Percentiles rank a stretch among this genome's conserved stretches.
Conservation (phyloP, 331 rosid species). For the Dryas integrifolia region DNA sequence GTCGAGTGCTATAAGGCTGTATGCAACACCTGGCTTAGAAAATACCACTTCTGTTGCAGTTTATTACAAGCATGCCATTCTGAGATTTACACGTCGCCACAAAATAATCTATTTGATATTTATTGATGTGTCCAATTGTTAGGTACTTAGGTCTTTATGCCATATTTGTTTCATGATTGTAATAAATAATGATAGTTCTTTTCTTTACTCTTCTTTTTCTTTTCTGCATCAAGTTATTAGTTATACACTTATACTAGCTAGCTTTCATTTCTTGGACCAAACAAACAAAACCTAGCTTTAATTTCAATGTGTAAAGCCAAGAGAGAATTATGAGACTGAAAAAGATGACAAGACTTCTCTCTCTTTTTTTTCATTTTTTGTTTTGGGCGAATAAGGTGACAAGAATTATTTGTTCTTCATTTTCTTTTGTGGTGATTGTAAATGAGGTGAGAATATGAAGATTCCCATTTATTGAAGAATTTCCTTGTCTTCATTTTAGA, state of each 20-base stretch:
- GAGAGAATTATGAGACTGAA: too few relatives aligned
- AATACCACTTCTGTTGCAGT: conserved; percentile 1
- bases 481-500: too few relatives aligned
- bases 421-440: neutral
- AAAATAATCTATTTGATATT: neutral
- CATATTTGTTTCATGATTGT: conserved; percentile 4
- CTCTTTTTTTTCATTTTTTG: too few relatives aligned
- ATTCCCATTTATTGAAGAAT: neutral
- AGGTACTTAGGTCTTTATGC: neutral
- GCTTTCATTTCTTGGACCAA: neutral
- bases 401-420: neutral
- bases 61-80: neutral
- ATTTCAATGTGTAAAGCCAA: too few relatives aligned
- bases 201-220: too few relatives aligned
- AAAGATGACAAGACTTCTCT: too few relatives aligned
- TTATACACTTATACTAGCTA: neutral
- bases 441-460: neutral
- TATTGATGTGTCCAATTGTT: neutral
- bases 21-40: neutral
- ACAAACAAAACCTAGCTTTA: neutral
- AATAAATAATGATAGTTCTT: neutral
- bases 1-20: conserved; percentile 13
- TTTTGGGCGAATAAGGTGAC: too few relatives aligned
- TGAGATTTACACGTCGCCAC: neutral
- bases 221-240: neutral